These are phyloP conservation scores for Sugiyamaella floridensis DNA, from an alignment of 805 yeast genomes.

Conservation along the genomic window DNA sequence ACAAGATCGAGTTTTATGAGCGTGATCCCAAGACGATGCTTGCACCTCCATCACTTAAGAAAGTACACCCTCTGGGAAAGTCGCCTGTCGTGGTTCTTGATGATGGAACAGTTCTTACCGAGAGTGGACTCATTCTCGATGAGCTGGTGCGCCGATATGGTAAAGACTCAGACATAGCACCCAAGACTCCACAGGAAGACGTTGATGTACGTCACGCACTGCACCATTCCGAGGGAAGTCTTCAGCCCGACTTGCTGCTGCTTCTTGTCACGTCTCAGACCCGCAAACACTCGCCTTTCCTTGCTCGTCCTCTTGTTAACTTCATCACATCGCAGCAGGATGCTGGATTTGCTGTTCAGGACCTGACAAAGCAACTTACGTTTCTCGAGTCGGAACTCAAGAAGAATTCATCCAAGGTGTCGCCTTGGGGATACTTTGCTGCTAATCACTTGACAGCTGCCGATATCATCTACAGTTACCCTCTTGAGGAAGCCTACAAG, in stretches of 20 bases:
- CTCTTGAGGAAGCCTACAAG: conserved; percentile 23
- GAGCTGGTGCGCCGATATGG: conserved; percentile 49
- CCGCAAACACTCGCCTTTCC: conserved; percentile 32
- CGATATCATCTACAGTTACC: conserved; percentile 52
- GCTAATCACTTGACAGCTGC: conserved; percentile 55
- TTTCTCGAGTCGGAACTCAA: conserved; percentile 38
- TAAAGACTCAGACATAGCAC: conserved; percentile 32
- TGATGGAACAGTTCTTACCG: conserved; percentile 41
- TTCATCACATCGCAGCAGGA: conserved; percentile 42
- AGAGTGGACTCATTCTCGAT: conserved; percentile 53
- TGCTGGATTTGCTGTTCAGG: conserved; percentile 43
- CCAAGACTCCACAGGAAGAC: conserved; percentile 35
- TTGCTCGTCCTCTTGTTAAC: conserved; percentile 31
- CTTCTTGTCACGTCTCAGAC: conserved; percentile 32
- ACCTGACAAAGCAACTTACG: conserved; percentile 36
- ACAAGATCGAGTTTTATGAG: conserved; percentile 46
- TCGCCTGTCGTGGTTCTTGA: conserved; percentile 49
- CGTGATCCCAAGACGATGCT: conserved; percentile 41
- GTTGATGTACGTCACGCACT: conserved; percentile 45
- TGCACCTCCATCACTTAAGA: conserved; percentile 44
- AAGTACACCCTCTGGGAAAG: conserved; percentile 57
- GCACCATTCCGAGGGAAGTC: conserved; percentile 54
- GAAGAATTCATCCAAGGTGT: conserved; percentile 31
- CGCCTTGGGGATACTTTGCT: conserved; percentile 43
- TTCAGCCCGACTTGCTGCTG: conserved; percentile 44